Base-by-base conservation (phyloP, 1,139 yeast genomes). In the Arxiozyma slooffiae region DNA sequence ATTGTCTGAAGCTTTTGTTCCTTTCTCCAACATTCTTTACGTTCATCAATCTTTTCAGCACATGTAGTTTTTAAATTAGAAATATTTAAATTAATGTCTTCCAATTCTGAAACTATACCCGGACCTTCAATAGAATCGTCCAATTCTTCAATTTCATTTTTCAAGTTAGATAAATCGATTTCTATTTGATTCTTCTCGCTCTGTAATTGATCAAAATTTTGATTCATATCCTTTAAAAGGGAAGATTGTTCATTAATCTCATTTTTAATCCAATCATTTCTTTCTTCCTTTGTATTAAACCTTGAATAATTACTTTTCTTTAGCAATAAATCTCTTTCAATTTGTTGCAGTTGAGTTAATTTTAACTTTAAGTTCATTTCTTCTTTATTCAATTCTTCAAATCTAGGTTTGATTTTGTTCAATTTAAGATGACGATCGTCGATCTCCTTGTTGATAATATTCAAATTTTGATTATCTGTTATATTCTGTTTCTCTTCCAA, bases 11-110 rank as follows among this genome's bases (percentile, higher is more conserved):
- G 66, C 56, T 78, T 79, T 50, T 85, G 80, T 61, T 87, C 95
- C 38, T 82, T 81, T 63, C 96, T 79, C 96, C 96, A 88, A 17
- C 83, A 67, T 16, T 69, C 69, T 61, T 86, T 87, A 58, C 95
- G 76, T 53, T 78, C 74, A 61, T 90, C 96, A 17, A 78, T 73
- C 34, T 80, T 71, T 4, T 63, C 68, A n/a, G 71, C 66, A 26
- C 79, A 72, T 24, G 71, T 61, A 7, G 63, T 52, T 58, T 75
- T 81, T 34, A 76, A 57, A 0, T 61, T 61, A 6, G 63, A 50
- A 5, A 75, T 54, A 26, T 66, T 64, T 3, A 56, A 50, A 43
- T 67, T 66, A 1, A 68, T 40, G 43, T 63, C 63, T 21, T 63
- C 60, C 18, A 70, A 54, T 46, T 67, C 70, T 7, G 62, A 61